Conservation (phyloP, 257 asterid species). For the Solanum chiquidenum region DNA sequence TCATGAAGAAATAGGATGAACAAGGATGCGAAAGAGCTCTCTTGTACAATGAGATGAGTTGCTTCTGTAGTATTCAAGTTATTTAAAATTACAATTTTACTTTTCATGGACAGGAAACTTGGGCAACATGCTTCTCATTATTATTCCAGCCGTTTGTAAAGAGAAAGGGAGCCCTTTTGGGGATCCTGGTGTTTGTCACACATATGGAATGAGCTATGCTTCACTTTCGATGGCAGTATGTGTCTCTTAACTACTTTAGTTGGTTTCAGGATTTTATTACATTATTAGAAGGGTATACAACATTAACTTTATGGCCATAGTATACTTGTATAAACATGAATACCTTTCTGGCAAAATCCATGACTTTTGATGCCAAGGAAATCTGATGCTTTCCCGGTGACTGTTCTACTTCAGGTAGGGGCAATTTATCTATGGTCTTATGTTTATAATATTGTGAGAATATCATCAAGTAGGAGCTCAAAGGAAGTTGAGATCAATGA, state of each 20-base stretch:
- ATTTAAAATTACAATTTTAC: not conserved
- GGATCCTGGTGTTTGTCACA: slow-evolving; percentile 45
- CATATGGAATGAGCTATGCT: slow-evolving; percentile 73
- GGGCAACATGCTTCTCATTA: slow-evolving; percentile 81
- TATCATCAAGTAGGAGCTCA: slow-evolving; percentile 42
- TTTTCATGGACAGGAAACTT: slow-evolving; percentile 49
- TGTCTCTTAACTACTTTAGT: not conserved
- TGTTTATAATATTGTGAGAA: slow-evolving; percentile 64
- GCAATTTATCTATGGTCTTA: slow-evolving; percentile 79
- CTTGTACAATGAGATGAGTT: not conserved
- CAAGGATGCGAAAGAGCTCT: not conserved
- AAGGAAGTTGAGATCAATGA: slow-evolving; percentile 43
- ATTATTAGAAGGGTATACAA: not conserved
- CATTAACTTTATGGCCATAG: not conserved
- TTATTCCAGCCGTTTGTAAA: slow-evolving; percentile 85
- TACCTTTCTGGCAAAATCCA: not conserved
- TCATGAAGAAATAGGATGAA: not conserved
- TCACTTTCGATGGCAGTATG: slow-evolving; percentile 94
- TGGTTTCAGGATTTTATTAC: not conserved
- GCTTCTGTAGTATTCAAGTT: not conserved
- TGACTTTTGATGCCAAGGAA: not conserved
- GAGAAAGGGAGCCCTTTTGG: slow-evolving; percentile 92
- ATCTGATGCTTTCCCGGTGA: not conserved
- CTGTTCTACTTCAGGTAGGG: slow-evolving; percentile 43
- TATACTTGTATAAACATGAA: not conserved